Conservation (phyloP, 768 basidiomycete genomes). For the Suillus placidus region DNA sequence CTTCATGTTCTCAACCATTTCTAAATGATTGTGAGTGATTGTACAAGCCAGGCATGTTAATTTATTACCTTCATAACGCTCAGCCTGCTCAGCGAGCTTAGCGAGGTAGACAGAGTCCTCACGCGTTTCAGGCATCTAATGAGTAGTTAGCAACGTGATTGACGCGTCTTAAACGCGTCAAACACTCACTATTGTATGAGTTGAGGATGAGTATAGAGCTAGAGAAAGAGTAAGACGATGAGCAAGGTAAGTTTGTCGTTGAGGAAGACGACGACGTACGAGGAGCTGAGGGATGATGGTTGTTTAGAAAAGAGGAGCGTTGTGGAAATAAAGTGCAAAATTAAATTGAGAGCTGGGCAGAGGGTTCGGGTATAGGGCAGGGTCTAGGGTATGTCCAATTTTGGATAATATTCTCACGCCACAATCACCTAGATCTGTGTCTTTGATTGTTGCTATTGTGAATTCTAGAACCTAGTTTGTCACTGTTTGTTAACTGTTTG, state of each 20-base stretch:
- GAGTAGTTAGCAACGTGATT: constrained; percentile 21
- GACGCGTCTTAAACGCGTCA: constrained; percentile 45
- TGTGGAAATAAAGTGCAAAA: constrained; percentile 53
- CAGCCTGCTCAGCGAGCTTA: constrained; percentile 99
- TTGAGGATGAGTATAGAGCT: constrained; percentile 26
- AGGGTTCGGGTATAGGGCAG: constrained; percentile 62
- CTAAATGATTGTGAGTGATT: constrained; percentile 39
- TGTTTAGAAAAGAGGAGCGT: constrained; percentile 45
- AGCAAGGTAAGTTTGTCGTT: constrained; percentile 38
- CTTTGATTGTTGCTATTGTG: constrained; percentile 15
- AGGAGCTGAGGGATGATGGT: constrained; percentile 47
- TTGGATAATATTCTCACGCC: constrained; percentile 25
- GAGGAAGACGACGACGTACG: constrained; percentile 45
- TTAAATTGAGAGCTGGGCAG: constrained; percentile 74
- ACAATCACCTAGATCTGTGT: constrained; percentile 15
- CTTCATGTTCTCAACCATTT: constrained; percentile 99
- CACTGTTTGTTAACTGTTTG: too few relatives aligned
- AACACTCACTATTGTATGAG: constrained; percentile 44
- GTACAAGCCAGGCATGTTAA: not conserved
- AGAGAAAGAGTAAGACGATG: constrained; percentile 27
- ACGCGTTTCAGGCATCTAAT: constrained; percentile 76
- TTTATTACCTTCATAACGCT: constrained; percentile 91
- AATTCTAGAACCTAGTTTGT: constrained; percentile 3
- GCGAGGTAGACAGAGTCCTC: constrained; percentile 99
- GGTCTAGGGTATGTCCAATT: constrained; percentile 35